Evolutionary conservation across 2,329 filamentous ascomycete species (phyloP), one percentile per base, ranked within the genome.

Genomic region (Teratosphaeria nubilosa): DNA sequence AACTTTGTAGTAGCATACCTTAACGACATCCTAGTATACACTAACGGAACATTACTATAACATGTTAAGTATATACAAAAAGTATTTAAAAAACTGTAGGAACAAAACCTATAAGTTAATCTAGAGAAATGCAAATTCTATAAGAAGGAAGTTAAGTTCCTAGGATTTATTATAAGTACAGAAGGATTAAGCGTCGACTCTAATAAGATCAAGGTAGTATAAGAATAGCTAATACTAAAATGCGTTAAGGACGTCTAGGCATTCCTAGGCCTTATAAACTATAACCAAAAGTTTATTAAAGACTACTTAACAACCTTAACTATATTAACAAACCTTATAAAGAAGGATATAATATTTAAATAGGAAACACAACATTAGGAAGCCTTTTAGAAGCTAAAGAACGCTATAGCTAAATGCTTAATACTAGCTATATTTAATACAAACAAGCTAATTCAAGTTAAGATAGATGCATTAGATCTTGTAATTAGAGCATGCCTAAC

Each of bases 121-220:
- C 54, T 54, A 6, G 32, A 66, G 5, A 74, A 74, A 62, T 72
- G 59, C 60, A 51, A 68, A 52, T 73, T 73, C 59, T 60, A 68
- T 58, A 60, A 59, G 37, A 59, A 67, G 25, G 41, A 65, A 59
- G 60, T 68, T 32, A 58, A 68, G 24, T 74, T 68, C 58, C 59
- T 74, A 41, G 60, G 65, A 30, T 72, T 66, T 60, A 67, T 67
- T 54, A 68, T 73, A 34, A 55, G 52, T 20, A 56, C 51, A 16
- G 51, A 63, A 45, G 57, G 66, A 56, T 62, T 74, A 20, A 31
- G 52, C 22, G 69, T n/a, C n/a, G n/a, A n/a, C n/a, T n/a, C n/a
- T n/a, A n/a, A n/a, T n/a, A n/a, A n/a, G n/a, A n/a, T n/a, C 72
- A 52, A 58, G 48, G 58, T 58, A 34, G 61, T 74, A 31, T 37